These are phyloP conservation scores for Apocynum venetum DNA, from an alignment of 257 asterid species.

Conservation along the genomic window DNA sequence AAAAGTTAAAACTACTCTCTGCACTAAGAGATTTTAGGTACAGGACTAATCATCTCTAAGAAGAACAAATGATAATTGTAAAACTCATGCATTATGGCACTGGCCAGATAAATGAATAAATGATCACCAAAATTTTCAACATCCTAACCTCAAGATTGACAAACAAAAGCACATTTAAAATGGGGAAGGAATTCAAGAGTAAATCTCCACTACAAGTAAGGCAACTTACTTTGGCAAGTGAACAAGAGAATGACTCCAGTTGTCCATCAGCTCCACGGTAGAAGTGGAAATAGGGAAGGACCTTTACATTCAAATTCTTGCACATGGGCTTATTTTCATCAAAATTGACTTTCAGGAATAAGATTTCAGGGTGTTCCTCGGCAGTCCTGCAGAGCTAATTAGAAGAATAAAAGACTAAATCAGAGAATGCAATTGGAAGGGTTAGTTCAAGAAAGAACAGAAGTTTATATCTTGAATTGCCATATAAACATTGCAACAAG, in stretches of 20 bases:
- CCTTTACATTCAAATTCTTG: conserved; percentile 83
- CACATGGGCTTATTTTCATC: conserved; percentile 91
- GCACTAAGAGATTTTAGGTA: not conserved
- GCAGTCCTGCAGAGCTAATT: conserved; percentile 82
- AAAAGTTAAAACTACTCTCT: not conserved
- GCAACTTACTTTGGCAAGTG: conserved; percentile 78
- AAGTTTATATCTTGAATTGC: not conserved
- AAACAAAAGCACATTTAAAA: not conserved
- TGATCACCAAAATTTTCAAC: not conserved
- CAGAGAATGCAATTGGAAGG: not conserved
- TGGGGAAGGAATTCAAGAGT: not conserved
- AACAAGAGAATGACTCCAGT: conserved; percentile 88
- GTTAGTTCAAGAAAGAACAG: not conserved
- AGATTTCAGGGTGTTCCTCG: conserved; percentile 59
- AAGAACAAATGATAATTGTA: not conserved
- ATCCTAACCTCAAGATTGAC: not conserved
- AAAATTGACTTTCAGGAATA: conserved; percentile 82
- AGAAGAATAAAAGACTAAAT: conserved; percentile 10
- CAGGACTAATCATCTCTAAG: not conserved
- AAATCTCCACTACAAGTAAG: not conserved
- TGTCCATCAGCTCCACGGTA: conserved; percentile 95
- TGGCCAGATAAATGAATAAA: no score
- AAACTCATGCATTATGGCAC: not conserved
- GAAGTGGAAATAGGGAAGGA: conserved; percentile 92
- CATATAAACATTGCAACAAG: not conserved